Conservation (phyloP, 805 yeast species). For the Yamadazyma laniorum region DNA sequence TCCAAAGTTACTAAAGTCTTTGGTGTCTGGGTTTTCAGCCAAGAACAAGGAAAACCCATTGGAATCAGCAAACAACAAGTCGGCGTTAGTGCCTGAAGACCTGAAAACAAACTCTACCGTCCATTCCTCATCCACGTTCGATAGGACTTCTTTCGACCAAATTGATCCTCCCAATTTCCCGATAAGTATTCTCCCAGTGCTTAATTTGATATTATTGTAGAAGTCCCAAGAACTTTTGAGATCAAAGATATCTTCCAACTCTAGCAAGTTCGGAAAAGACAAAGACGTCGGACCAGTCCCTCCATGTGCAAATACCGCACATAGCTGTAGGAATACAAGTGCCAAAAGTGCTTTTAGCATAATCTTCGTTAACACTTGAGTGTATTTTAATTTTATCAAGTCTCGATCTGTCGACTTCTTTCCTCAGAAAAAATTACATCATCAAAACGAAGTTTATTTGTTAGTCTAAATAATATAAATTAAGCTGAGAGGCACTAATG, state of each 20-base stretch:
- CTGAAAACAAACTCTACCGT: conserved; percentile 64
- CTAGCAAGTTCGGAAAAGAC: conserved; percentile 37
- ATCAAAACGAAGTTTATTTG: too few relatives aligned
- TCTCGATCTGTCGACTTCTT: too few relatives aligned
- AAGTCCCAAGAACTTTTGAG: conserved; percentile 30
- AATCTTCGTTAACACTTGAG: too few relatives aligned
- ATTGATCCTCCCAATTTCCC: conserved; percentile 20
- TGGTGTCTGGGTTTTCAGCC: conserved; percentile 16
- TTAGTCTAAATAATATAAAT: too few relatives aligned
- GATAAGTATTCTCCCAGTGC: conserved; percentile 54
- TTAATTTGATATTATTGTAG: conserved; percentile 79
- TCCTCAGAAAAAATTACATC: too few relatives aligned
- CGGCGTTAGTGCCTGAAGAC: conserved; percentile 46
- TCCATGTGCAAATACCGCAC: too few relatives aligned
- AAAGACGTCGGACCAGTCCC: conserved; percentile 1
- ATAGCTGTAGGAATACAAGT: too few relatives aligned
- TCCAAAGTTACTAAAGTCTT: conserved; percentile 39
- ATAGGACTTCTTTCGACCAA: conserved; percentile 20
- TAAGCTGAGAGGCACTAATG: neutral
- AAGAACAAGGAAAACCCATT: conserved; percentile 61
- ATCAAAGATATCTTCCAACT: conserved; percentile 21
- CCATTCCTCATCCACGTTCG: conserved; percentile 36
- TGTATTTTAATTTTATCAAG: too few relatives aligned
- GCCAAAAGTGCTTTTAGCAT: too few relatives aligned
- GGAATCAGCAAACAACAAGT: conserved; percentile 23